These are phyloP conservation scores for Periconia digitata DNA, from an alignment of 2,329 filamentous ascomycete genomes.

Conservation along the genomic window DNA sequence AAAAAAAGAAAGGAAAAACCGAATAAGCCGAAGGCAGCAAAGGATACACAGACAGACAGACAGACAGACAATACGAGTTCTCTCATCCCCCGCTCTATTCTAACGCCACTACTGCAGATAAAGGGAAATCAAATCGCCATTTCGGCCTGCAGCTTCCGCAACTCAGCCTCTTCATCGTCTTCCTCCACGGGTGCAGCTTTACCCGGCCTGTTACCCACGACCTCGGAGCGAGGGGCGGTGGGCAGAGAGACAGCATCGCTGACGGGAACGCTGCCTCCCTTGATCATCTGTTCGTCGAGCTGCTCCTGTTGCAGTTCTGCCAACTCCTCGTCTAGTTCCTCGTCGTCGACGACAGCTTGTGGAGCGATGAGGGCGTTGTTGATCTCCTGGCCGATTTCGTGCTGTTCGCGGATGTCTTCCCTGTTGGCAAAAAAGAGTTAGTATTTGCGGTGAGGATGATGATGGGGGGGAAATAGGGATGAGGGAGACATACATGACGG, in stretches of 20 bases:
- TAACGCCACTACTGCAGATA: background rate
- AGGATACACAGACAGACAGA: background rate
- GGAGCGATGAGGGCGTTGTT: constrained; percentile 73
- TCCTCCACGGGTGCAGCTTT: constrained; percentile 66
- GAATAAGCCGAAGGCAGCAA: background rate
- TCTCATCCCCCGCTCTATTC: background rate
- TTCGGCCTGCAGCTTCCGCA: constrained; percentile 89
- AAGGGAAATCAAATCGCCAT: constrained; percentile 85
- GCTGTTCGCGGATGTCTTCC: constrained; percentile 89
- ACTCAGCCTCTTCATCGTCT: constrained; percentile 94
- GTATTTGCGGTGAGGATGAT: constrained; percentile 7
- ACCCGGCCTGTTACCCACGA: constrained; percentile 26
- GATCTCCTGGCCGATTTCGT: constrained; percentile 91
- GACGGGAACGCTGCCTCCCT: constrained; percentile 82
- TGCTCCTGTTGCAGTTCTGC: constrained; percentile 87
- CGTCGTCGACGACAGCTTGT: constrained; percentile 77
- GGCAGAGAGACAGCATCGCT: constrained; percentile 79
- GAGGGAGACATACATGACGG: constrained; percentile 76
- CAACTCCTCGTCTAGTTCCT: constrained; percentile 82
- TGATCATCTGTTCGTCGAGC: constrained; percentile 90
- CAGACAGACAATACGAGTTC: background rate
- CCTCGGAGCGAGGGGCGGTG: constrained; percentile 68
- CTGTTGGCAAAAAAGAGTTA: constrained; percentile 53
- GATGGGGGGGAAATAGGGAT: background rate
- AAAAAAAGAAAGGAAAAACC: background rate